Evolutionary conservation across 805 yeast genomes (phyloP).

Genomic region (Yamadazyma ubonensis): DNA sequence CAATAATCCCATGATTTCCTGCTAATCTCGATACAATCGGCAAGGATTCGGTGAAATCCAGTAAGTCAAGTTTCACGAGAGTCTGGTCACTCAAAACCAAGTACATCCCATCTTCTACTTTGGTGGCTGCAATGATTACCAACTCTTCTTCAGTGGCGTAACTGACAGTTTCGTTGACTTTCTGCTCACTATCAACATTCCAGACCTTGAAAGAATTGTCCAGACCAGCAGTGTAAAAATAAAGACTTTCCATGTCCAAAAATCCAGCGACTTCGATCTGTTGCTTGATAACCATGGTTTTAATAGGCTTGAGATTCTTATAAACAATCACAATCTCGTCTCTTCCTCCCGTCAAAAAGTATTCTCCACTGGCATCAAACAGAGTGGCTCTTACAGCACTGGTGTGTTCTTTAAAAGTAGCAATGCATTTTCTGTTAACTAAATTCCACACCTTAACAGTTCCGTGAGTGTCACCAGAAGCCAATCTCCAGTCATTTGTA

Average conservation of each 20-base stretch:
- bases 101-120: constrained; percentile 36
- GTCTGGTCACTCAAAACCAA: constrained; percentile 85
- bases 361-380: constrained; percentile 51
- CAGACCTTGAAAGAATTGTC: constrained; percentile 67
- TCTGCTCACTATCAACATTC: constrained; percentile 49
- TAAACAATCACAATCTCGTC: constrained; percentile 72
- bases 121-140: constrained; percentile 51
- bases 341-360: constrained; percentile 81
- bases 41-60: constrained; percentile 1
- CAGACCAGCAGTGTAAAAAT: constrained; percentile 76
- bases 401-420: constrained; percentile 68
- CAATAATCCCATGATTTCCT: constrained; percentile 94
- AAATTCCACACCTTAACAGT: constrained; percentile 56
- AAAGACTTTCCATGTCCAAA: constrained; percentile 20
- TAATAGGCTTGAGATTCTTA: constrained; percentile 53
- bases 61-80: constrained; percentile 47
- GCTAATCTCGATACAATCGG: constrained; percentile 55
- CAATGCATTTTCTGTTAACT: constrained; percentile 70
- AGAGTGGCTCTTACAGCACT: constrained; percentile 85
- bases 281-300: constrained; percentile 71
- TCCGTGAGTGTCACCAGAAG: constrained; percentile 67
- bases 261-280: constrained; percentile 74
- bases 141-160: constrained; percentile 74
- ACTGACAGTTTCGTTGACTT: constrained; percentile 43
- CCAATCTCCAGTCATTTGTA: constrained; percentile 68